These are phyloP conservation scores for Hamamelis virginiana DNA, from an alignment of 164 flowering plant genomes.

Conservation along the genomic window DNA sequence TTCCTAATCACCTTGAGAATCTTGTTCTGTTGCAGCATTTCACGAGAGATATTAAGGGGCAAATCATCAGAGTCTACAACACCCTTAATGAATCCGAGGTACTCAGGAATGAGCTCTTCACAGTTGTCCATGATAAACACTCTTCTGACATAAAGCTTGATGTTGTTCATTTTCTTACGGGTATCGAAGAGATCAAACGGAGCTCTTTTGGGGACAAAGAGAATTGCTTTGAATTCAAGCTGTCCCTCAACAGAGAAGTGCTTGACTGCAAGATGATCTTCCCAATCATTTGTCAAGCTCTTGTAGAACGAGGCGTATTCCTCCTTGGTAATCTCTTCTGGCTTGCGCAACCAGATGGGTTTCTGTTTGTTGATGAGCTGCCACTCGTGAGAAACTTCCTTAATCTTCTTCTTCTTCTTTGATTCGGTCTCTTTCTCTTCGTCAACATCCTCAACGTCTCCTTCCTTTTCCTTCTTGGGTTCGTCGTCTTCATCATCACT, in stretches of 20 bases:
- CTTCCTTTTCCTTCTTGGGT: constrained; percentile 63
- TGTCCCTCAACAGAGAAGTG: constrained; percentile 81
- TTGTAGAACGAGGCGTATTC: constrained; percentile 74
- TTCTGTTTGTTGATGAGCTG: constrained; percentile 71
- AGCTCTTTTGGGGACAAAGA: constrained; percentile 68
- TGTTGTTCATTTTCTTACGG: constrained; percentile 76
- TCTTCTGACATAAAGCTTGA: constrained; percentile 70
- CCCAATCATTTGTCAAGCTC: constrained; percentile 80
- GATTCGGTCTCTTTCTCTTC: constrained; percentile 53
- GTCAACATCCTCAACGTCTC: constrained; percentile 58
- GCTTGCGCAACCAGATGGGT: constrained; percentile 75
- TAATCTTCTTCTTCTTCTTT: constrained; percentile 73
- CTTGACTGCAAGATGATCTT: constrained; percentile 66
- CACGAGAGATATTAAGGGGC: constrained; percentile 81
- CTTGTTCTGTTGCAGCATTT: constrained; percentile 78
- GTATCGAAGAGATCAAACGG: constrained; percentile 73
- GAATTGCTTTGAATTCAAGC: constrained; percentile 70
- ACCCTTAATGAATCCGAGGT: constrained; percentile 69
- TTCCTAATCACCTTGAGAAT: constrained; percentile 74
- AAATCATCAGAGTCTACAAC: constrained; percentile 74
- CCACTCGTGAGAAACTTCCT: constrained; percentile 80
- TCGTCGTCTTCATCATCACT: constrained; percentile 71
- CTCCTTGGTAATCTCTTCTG: constrained; percentile 73
- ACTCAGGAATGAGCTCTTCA: constrained; percentile 73
- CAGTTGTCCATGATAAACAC: constrained; percentile 83